Percentiles rank a stretch among this genome's conserved stretches.
These are phyloP conservation scores for Pythium aquatile DNA, from an alignment of 352 stramenopile species.

Conservation along the genomic window DNA sequence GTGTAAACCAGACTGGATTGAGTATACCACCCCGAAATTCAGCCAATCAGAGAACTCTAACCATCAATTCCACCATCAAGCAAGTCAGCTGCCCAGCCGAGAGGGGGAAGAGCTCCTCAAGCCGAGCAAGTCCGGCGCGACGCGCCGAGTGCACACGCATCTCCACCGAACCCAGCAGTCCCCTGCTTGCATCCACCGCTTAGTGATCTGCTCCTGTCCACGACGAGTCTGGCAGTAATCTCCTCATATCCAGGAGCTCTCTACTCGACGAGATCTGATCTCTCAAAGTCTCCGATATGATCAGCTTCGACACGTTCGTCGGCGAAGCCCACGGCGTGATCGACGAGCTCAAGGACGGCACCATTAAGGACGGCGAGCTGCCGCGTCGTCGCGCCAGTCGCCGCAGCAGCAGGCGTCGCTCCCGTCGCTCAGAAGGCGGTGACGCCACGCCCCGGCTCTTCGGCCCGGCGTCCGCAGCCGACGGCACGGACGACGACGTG, in stretches of 20 bases:
- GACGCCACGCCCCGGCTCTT: slow-evolving; percentile 16
- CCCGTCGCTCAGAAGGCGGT: slow-evolving; percentile 11
- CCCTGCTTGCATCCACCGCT: background rate
- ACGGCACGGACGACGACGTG: slow-evolving; percentile 30
- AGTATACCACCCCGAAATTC: background rate
- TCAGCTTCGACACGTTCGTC: slow-evolving; percentile 80
- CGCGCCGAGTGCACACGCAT: background rate
- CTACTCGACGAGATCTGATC: background rate
- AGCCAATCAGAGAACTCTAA: background rate
- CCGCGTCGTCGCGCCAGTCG: background rate
- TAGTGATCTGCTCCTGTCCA: background rate
- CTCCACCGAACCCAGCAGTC: background rate
- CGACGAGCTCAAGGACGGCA: slow-evolving; percentile 38
- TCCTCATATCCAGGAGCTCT: background rate
- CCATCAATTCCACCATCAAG: slow-evolving; percentile 4
- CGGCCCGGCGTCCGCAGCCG: slow-evolving; percentile 13
- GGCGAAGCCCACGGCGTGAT: slow-evolving; percentile 30
- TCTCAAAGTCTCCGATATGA: slow-evolving; percentile 36
- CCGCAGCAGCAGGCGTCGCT: slow-evolving; percentile 21
- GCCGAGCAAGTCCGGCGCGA: background rate
- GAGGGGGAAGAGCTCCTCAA: background rate
- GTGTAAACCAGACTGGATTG: background rate
- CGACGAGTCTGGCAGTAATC: background rate
- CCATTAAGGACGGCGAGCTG: slow-evolving; percentile 12
- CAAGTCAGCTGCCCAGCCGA: background rate